Base-by-base conservation (phyloP, 805 yeast species). In the Scheffersomyces amazonensis region DNA sequence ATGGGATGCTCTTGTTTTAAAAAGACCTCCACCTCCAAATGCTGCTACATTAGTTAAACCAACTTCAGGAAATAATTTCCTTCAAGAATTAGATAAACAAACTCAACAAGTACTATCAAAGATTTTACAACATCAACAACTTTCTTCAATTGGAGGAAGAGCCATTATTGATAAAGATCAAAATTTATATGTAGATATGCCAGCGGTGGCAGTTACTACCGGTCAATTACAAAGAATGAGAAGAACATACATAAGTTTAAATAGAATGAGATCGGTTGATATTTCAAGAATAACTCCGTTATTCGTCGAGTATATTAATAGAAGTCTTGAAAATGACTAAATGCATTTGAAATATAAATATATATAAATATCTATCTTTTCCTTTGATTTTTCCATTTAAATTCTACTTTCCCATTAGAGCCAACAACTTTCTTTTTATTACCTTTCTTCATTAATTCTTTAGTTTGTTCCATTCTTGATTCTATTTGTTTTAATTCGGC, bases 381-480 rank as follows among this genome's bases (percentile, higher is more conserved):
- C 57, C 95, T 75, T 54, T 79, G 80, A 49, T 77, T 83, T 58
- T 83, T 87, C 96, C 97, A 91, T 65, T 87, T 87, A 66, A 77
- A 93, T 2, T 74, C 70, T 0, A 77, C 76, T 40, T 76, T 75
- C 3, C 98, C 98, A 23, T 78, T 73, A 12, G 73, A 66, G 40
- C 74, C 83, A 2, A 74, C 69, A 4, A 83, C 59, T 67, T 89
- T 89, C 74, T 83, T 85, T 65, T 86, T 87, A 43, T 80, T 78
- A 0, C 98, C 98, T 48, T 81, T 84, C 59, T 87, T 87, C 96
- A 91, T 88, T 39, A 89, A 43, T 54, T 90, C 95, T 44, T 85
- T 79, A 52, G 89, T 95, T 40, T 77, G 51, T 40, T 84, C 86
- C 80, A 90, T 80, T 52, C 81, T 77, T 30, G 72, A 73, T 53